These are phyloP conservation scores for Postia placenta DNA, from an alignment of 768 basidiomycete species.

Conservation along the genomic window DNA sequence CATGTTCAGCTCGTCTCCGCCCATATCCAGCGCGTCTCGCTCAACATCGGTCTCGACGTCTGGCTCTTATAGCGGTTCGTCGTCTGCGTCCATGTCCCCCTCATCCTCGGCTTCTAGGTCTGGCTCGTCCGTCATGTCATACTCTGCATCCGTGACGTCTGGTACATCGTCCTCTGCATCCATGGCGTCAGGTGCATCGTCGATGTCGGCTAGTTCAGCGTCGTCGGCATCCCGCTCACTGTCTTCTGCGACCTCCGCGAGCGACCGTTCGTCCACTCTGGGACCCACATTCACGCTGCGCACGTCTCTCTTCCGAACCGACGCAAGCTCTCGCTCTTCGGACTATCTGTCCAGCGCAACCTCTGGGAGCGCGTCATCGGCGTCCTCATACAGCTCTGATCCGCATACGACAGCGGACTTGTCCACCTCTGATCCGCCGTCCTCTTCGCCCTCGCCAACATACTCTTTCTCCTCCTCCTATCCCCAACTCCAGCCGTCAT, in stretches of 20 bases:
- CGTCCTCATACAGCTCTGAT: not conserved
- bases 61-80: not conserved
- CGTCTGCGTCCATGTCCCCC: not conserved
- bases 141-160: not conserved
- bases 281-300: not conserved
- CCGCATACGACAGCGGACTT: no score
- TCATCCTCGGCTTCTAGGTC: not conserved
- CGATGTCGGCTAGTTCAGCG: slow-evolving; percentile 2
- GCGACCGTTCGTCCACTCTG: not conserved
- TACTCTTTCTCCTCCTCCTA: slow-evolving; percentile 1
- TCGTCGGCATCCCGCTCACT: not conserved
- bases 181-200: not conserved
- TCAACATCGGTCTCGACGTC: not conserved
- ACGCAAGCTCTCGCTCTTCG: not conserved
- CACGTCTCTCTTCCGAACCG: not conserved
- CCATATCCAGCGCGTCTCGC: not conserved
- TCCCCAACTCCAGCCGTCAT: slow-evolving; percentile 5
- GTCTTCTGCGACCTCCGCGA: not conserved
- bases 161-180: not conserved
- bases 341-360: not conserved
- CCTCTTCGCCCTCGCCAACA: not conserved
- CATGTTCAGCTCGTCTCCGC: not conserved
- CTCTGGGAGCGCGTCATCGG: not conserved
- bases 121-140: not conserved
- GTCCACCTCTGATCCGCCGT: not conserved